phyloP scores from a whole-genome alignment of 2,329 filamentous ascomycete species.

The Leptographium procerum region DNA sequence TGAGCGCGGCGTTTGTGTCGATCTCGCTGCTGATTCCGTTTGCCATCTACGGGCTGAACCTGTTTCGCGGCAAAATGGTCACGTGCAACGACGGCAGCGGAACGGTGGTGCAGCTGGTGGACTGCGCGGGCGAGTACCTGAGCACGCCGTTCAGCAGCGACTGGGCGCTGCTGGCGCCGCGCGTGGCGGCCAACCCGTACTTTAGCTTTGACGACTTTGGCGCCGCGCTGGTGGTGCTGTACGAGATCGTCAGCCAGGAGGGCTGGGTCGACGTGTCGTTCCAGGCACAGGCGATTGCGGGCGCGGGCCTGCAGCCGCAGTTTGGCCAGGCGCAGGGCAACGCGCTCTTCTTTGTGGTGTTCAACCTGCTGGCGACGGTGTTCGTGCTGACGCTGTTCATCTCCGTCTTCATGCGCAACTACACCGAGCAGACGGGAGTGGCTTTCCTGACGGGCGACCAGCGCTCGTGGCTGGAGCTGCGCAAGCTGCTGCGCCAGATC shows the following conservation, averaged over 20 bases:
- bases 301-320: conserved; percentile 60
- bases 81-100: conserved; percentile 63
- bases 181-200: conserved; percentile 68
- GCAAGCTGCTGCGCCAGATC: conserved; percentile 84
- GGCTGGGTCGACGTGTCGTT: conserved; percentile 95
- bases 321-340: conserved; percentile 66
- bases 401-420: conserved; percentile 99
- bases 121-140: conserved; percentile 77
- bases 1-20: conserved; percentile 87
- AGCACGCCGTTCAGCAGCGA: conserved; percentile 59
- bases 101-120: conserved; percentile 45
- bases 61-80: conserved; percentile 76
- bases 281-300: conserved; percentile 70
- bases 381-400: conserved; percentile 97
- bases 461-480: conserved; percentile 88
- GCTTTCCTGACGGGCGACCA: conserved; percentile 93
- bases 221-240: conserved; percentile 88
- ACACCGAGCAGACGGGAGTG: conserved; percentile 95
- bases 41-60: conserved; percentile 86
- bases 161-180: conserved; percentile 76
- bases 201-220: conserved; percentile 94
- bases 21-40: conserved; percentile 91
- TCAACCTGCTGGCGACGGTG: conserved; percentile 91
- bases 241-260: conserved; percentile 97
- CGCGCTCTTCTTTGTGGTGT: conserved; percentile 86